Conservation (phyloP, 2,329 filamentous ascomycete genomes). For the Alternaria triticina region DNA sequence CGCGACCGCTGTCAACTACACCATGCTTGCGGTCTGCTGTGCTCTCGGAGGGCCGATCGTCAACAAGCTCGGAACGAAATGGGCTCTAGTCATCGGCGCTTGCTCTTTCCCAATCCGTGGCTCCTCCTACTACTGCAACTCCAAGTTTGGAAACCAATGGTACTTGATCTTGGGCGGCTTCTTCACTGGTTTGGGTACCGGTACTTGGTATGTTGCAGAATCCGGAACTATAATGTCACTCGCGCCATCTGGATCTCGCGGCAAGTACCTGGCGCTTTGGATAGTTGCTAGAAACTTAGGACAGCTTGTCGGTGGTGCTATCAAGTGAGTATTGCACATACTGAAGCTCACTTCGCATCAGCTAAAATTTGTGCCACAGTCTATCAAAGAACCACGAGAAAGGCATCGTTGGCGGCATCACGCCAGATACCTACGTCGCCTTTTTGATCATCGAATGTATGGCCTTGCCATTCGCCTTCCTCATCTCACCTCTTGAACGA, state of each 20-base stretch:
- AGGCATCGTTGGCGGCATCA: constrained; percentile 46
- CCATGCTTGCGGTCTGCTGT: constrained; percentile 43
- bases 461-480: constrained; percentile 54
- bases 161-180: constrained; percentile 43
- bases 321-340: constrained; percentile 31
- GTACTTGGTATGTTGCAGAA: constrained; percentile 59
- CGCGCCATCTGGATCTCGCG: constrained; percentile 54
- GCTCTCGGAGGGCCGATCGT: constrained; percentile 55
- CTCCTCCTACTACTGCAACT: constrained; percentile 58
- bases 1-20: constrained; percentile 40
- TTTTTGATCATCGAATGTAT: constrained; percentile 57
- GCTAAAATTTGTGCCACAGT: constrained; percentile 6
- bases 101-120: constrained; percentile 55
- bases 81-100: constrained; percentile 54
- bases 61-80: constrained; percentile 57
- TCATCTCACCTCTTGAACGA: constrained; percentile 55
- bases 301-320: constrained; percentile 56
- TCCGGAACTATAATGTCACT: constrained; percentile 58
- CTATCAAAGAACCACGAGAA: constrained; percentile 37
- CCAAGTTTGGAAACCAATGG: constrained; percentile 58
- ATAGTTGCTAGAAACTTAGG: constrained; percentile 57
- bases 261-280: constrained; percentile 58
- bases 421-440: constrained; percentile 55
- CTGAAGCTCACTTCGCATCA: too few relatives aligned
- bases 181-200: constrained; percentile 39